phyloP scores from a whole-genome alignment of 352 stramenopile genomes.

The Pythium plurisporium region DNA sequence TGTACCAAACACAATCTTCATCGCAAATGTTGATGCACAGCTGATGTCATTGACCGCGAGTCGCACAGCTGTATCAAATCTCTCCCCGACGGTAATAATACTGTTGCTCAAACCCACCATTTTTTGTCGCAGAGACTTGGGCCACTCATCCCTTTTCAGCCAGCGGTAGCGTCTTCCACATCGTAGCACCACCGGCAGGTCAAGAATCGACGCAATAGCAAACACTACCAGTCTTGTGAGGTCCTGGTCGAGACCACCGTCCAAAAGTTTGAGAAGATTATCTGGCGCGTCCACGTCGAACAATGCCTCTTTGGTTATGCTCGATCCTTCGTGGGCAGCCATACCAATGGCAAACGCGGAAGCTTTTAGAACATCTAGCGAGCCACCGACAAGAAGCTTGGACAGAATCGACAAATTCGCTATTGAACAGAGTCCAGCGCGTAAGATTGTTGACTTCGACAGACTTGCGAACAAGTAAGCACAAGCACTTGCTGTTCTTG shows the following conservation, averaged over 20 bases:
- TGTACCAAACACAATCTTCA: constrained; percentile 13
- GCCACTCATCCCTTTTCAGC: neutral
- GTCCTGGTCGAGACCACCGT: constrained; percentile 21
- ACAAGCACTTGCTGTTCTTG: constrained; percentile 40
- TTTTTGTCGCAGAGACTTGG: constrained; percentile 1
- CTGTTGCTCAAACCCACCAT: constrained; percentile 3
- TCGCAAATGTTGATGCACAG: constrained; percentile 10
- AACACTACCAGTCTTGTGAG: constrained; percentile 46
- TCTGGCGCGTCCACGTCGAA: constrained; percentile 44
- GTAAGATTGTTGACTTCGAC: constrained; percentile 43
- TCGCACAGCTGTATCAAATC: constrained; percentile 2
- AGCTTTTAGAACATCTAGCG: constrained; percentile 41
- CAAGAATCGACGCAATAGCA: constrained; percentile 34
- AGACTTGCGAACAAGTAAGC: constrained; percentile 61
- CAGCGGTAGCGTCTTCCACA: constrained; percentile 1
- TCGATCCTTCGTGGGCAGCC: constrained; percentile 31
- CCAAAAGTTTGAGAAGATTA: constrained; percentile 49
- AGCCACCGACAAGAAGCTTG: constrained; percentile 59
- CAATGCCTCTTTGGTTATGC: constrained; percentile 37
- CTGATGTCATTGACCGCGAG: neutral
- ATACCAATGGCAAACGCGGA: constrained; percentile 52
- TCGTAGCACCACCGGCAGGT: constrained; percentile 25
- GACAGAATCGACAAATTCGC: constrained; percentile 59
- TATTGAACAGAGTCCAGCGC: constrained; percentile 39
- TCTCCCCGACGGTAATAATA: neutral